phyloP scores from a whole-genome alignment of 169 alveolate genomes.

The Plasmodium adleri region DNA sequence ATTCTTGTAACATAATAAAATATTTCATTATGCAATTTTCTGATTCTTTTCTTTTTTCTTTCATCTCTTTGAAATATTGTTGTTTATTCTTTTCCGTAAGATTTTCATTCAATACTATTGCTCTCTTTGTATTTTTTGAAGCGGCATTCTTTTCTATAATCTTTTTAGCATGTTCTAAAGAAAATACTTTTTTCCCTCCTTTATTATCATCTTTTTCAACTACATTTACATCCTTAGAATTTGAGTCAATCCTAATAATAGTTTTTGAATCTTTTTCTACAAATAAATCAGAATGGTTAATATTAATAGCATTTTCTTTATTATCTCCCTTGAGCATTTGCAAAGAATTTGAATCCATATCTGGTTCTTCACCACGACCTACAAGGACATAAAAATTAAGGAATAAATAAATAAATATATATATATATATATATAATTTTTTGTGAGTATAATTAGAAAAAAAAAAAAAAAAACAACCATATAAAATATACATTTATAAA shows the following conservation, averaged over 20 bases:
- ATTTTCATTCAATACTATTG: constrained; percentile 67
- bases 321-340: too few relatives aligned
- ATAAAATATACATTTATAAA: not conserved
- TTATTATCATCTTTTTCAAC: not conserved
- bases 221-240: too few relatives aligned
- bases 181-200: constrained; percentile 49
- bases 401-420: not conserved
- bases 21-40: constrained; percentile 63
- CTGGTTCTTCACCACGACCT: too few relatives aligned
- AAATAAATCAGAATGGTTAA: too few relatives aligned
- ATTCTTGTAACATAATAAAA: constrained; percentile 59
- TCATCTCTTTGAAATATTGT: constrained; percentile 57
- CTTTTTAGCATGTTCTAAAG: constrained; percentile 61
- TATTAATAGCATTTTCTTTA: too few relatives aligned
- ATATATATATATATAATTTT: not conserved
- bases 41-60: constrained; percentile 50
- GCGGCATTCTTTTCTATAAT: constrained; percentile 74
- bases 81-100: constrained; percentile 52
- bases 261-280: too few relatives aligned
- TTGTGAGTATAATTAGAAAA: too few relatives aligned
- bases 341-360: too few relatives aligned
- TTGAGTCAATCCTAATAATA: too few relatives aligned
- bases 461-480: too few relatives aligned
- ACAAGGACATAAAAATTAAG: too few relatives aligned
- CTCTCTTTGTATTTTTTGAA: constrained; percentile 57